These are phyloP conservation scores for Claviceps africana DNA, from an alignment of 2,329 filamentous ascomycete genomes.

Conservation along the genomic window DNA sequence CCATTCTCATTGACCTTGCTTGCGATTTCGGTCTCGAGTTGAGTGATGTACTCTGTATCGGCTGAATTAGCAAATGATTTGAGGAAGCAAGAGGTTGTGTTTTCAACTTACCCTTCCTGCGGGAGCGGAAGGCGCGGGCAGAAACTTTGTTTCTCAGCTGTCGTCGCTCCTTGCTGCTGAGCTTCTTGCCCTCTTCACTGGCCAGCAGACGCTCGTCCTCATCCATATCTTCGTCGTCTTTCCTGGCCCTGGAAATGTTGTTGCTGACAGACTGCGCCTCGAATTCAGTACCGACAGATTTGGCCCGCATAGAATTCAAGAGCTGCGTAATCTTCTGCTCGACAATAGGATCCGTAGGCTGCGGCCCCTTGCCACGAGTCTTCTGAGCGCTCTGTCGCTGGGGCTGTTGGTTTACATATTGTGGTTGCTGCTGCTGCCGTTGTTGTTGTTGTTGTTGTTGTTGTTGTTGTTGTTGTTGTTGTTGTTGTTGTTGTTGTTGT, in stretches of 20 bases:
- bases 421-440: slow-evolving; percentile 47
- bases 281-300: slow-evolving; percentile 39
- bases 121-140: slow-evolving; percentile 90
- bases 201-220: slow-evolving; percentile 86
- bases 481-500: too few relatives aligned
- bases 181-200: slow-evolving; percentile 97
- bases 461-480: too few relatives aligned
- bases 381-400: slow-evolving; percentile 36
- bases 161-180: slow-evolving; percentile 93
- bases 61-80: background rate
- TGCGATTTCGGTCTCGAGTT: slow-evolving; percentile 82
- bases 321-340: slow-evolving; percentile 92
- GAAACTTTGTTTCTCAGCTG: slow-evolving; percentile 99
- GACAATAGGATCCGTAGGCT: slow-evolving; percentile 52
- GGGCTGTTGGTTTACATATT: slow-evolving; percentile 27
- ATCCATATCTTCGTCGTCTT: slow-evolving; percentile 98
- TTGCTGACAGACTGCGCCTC: slow-evolving; percentile 35
- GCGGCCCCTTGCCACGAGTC: slow-evolving; percentile 35
- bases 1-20: slow-evolving; percentile 71
- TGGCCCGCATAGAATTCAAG: slow-evolving; percentile 80
- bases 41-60: slow-evolving; percentile 75
- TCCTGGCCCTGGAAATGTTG: slow-evolving; percentile 62
- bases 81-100: background rate
- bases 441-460: slow-evolving; percentile 57
- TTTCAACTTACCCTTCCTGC: slow-evolving; percentile 71